phyloP scores from a whole-genome alignment of 2,329 filamentous ascomycete species.

The Ophiostoma fasciatum region DNA sequence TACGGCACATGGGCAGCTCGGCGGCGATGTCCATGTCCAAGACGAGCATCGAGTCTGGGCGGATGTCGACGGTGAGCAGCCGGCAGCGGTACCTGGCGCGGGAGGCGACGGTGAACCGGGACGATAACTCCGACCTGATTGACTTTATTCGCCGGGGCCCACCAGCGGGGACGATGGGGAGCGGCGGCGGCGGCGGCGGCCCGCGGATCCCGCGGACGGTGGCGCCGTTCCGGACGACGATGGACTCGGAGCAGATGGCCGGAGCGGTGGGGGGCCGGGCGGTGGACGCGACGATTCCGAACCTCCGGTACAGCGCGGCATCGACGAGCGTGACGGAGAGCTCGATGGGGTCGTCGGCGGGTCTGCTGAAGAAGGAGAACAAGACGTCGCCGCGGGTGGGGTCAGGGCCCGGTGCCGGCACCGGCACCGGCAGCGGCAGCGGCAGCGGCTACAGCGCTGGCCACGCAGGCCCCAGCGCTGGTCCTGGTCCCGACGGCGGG shows the following conservation, averaged over 20 bases:
- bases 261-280: slow-evolving; percentile 38
- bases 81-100: slow-evolving; percentile 53
- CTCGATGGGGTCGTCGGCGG: slow-evolving; percentile 61
- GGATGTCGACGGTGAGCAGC: slow-evolving; percentile 18
- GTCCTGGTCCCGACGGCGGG: slow-evolving; percentile 31
- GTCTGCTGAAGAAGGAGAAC: slow-evolving; percentile 34
- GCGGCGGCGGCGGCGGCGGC: slow-evolving; percentile 30
- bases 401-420: not conserved
- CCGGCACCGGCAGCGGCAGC: too few species aligned
- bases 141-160: slow-evolving; percentile 90
- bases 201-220: slow-evolving; percentile 70
- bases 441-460: too few species aligned
- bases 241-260: slow-evolving; percentile 68
- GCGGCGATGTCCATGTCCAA: slow-evolving; percentile 16
- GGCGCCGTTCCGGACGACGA: slow-evolving; percentile 70
- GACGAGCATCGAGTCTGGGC: slow-evolving; percentile 24
- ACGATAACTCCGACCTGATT: slow-evolving; percentile 73
- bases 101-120: slow-evolving; percentile 48
- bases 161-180: slow-evolving; percentile 35
- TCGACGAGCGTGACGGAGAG: slow-evolving; percentile 48
- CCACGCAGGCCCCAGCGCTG: too few species aligned
- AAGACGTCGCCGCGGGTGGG: slow-evolving; percentile 10
- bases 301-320: slow-evolving; percentile 39
- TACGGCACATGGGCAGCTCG: slow-evolving; percentile 22
- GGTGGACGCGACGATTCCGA: slow-evolving; percentile 41